Evolutionary conservation across 768 basidiomycete species (phyloP), one percentile per base, ranked within the genome.

Genomic region (Lactarius sanguifluus): DNA sequence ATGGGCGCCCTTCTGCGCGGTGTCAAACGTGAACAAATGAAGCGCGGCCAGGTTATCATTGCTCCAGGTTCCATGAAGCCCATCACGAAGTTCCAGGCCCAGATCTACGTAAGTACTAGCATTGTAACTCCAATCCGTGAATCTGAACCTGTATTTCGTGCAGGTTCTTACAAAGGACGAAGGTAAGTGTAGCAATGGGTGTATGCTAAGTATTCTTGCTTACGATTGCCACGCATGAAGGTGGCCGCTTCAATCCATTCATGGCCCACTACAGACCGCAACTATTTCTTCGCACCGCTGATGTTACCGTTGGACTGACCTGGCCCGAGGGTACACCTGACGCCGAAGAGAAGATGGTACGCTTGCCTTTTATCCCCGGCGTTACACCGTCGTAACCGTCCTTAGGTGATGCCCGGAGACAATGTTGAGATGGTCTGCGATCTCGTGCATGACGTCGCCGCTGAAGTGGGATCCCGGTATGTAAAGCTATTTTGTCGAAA

Each of bases 1-100:
- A 98, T 98, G 94, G 97, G 97, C 71, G 92, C 90, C 64, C 83
- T 99, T 43, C 88, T 99, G 56, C 94, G 97, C 77, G 96, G 97
- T 75, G 82, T 98, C 77, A 98, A 98, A 81, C 90, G 96, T 69
- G 97, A 98, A 75, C 94, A 98, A 78, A 81, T 99, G 74, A 85
- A 86, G 70, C 91, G 97, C 70, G 97, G 97, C 55, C 94, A 96
- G 76, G 90, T 98, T 64, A 85, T 99, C 74, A 85, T 89, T 71
- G 83, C 86, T 38, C 95, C 96, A 30, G 94, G 94, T 40, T 85
- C 92, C 9, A 92, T 98, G 80, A 96, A 95, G 79, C 83, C 92
- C n/a, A 89, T 91, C 72, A 95, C 91, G 82, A 92, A 92, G 79
- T 96, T 98, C 84, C 84, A 88, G 77, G 95, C 96, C 59, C 92